Evolutionary conservation across 768 basidiomycete genomes (phyloP).

Genomic region (Rhodotorula paludigena): DNA sequence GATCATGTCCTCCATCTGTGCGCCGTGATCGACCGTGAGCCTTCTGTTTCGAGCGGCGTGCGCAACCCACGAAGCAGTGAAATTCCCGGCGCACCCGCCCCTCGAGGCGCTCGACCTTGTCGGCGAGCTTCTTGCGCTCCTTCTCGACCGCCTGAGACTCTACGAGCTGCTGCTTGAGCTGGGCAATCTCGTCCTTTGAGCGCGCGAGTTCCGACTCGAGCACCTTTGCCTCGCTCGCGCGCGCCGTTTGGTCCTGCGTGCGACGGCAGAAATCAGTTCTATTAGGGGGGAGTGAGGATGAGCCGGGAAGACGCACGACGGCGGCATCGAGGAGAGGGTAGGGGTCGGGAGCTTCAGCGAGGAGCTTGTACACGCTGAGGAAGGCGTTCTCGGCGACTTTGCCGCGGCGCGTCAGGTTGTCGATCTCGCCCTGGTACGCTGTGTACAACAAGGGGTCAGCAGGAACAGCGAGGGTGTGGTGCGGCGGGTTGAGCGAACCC

Average conservation of each 20-base stretch:
- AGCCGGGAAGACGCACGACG: constrained; percentile 57
- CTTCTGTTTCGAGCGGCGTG: neutral
- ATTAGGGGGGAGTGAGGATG: neutral
- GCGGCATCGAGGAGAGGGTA: constrained; percentile 93
- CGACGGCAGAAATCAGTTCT: neutral
- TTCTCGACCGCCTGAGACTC: constrained; percentile 40
- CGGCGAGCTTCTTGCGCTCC: constrained; percentile 40
- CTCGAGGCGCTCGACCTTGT: constrained; percentile 42
- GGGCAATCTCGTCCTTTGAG: constrained; percentile 73
- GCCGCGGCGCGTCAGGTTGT: constrained; percentile 84
- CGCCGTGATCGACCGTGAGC: neutral
- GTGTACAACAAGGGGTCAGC: neutral
- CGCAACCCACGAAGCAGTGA: neutral
- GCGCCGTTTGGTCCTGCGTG: constrained; percentile 85
- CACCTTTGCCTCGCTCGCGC: constrained; percentile 71
- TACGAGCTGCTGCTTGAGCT: constrained; percentile 63
- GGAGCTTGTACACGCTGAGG: constrained; percentile 89
- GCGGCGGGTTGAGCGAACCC: constrained; percentile 51
- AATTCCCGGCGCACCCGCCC: constrained; percentile 31
- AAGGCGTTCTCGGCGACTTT: constrained; percentile 93
- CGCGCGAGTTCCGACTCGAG: constrained; percentile 68
- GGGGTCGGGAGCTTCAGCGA: constrained; percentile 95
- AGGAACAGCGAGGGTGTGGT: neutral
- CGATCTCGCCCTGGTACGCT: constrained; percentile 97
- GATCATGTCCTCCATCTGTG: constrained; percentile 88